phyloP scores from a whole-genome alignment of 1,284 basidiomycete species.

The Leccinum variabile region DNA sequence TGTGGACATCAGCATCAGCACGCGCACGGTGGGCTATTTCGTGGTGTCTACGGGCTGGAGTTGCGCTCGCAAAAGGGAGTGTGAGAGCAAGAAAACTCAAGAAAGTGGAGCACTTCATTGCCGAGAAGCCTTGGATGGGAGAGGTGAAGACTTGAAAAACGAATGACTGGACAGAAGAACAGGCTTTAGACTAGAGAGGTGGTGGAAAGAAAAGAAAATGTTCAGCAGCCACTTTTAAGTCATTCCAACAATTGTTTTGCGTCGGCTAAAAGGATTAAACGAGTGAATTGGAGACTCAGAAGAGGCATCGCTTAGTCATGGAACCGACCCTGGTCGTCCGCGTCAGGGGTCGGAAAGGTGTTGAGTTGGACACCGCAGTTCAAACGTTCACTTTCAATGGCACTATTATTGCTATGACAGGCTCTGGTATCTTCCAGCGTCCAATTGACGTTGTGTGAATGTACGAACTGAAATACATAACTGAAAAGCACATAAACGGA shows the following conservation, averaged over 20 bases:
- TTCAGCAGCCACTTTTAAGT: not conserved
- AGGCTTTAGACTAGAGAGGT: conserved; percentile 11
- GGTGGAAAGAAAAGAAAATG: not conserved
- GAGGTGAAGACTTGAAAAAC: conserved; percentile 21
- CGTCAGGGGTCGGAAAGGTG: not conserved
- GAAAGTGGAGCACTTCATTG: conserved; percentile 28
- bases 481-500: conserved; percentile 40
- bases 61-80: conserved; percentile 40
- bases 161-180: conserved; percentile 27
- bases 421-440: conserved; percentile 21
- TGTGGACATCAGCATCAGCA: conserved; percentile 39
- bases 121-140: not conserved
- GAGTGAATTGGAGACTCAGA: not conserved
- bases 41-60: conserved; percentile 38
- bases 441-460: conserved; percentile 27
- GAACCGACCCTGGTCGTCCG: not conserved
- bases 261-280: conserved; percentile 22
- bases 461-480: conserved; percentile 38
- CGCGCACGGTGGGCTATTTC: conserved; percentile 44
- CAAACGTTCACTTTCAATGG: not conserved
- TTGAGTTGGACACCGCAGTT: not conserved
- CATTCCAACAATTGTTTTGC: conserved; percentile 2
- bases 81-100: conserved; percentile 35
- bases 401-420: not conserved
- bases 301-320: not conserved